Base-by-base conservation (phyloP, 2,329 filamentous ascomycete genomes). In the Cladosporium oxysporum region DNA sequence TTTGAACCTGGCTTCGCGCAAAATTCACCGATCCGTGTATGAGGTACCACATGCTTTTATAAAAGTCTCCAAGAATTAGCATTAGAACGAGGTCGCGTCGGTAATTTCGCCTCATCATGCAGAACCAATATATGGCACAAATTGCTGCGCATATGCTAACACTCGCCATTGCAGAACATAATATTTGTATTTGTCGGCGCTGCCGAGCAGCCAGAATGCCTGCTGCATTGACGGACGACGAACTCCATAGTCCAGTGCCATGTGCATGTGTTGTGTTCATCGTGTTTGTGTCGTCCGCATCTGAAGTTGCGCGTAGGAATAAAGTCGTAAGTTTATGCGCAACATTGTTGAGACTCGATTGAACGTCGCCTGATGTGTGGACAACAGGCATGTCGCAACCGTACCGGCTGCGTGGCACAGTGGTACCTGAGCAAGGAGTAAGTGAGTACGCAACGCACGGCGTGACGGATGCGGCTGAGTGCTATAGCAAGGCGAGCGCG, bases 31-130 rank as follows among this genome's bases (percentile, higher is more conserved):
- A 79, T 0, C 90, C 85, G 69, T 88, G 89, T 50, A 91, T 76
- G 68, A 92, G 82, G 68, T 90, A 87, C 85, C 88, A 91, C 2
- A 87, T 74, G 2, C 88, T 85, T 76, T 91, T 91, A 77, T 89
- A 85, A 73, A 91, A 84, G 76, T 93, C 90, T 70, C 89, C 90
- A 67, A 88, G 83, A 57, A 94, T 88, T 16, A 93, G 81, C 47
- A 92, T 78, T 83, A 93, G 87, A 66, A 94, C 89, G 64, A 94
- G 83, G 68, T 89, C 87, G 75, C 93, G 90, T 55, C 91, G 86
- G 76, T 93, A 93, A 69, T 84, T 88, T 72, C 90, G 85, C 70
- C 87, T 84, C 89, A 93, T 93, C 68, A 87, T 84, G 66, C 86
- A 80, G 73, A 93, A 92, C 88, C 89, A 92, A 78, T 89, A 90